Conservation (phyloP, 1,284 basidiomycete genomes). For the Cryptococcus sp. region DNA sequence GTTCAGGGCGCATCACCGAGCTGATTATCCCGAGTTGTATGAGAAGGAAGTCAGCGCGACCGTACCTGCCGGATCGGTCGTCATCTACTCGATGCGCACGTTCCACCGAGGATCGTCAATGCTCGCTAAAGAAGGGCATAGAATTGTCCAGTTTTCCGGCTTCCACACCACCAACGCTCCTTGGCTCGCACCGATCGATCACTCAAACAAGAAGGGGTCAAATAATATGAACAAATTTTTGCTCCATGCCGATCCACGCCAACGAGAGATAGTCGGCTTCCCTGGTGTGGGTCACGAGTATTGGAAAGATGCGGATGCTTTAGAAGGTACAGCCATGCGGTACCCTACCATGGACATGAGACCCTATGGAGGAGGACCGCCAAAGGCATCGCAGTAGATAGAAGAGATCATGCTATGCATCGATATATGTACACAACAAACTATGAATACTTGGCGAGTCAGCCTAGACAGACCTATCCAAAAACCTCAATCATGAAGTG, state of each 20-base stretch:
- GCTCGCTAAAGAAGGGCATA: neutral
- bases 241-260: neutral
- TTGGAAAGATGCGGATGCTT: neutral
- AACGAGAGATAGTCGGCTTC: neutral
- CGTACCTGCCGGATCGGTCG: neutral
- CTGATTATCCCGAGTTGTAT: neutral
- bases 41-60: neutral
- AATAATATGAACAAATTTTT: neutral
- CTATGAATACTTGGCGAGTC: too few relatives aligned
- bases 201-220: neutral
- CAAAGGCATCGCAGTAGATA: neutral
- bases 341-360: neutral
- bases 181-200: neutral
- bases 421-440: too few relatives aligned
- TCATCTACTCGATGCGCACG: neutral
- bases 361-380: neutral
- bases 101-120: neutral
- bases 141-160: neutral
- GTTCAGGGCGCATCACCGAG: neutral
- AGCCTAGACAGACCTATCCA: slow-evolving; percentile 4
- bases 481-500: slow-evolving; percentile 34
- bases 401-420: neutral
- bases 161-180: neutral
- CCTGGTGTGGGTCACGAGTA: neutral
- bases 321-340: neutral